phyloP scores from a whole-genome alignment of 2,329 filamentous ascomycete species.

The Pseudopithomyces maydicus region DNA sequence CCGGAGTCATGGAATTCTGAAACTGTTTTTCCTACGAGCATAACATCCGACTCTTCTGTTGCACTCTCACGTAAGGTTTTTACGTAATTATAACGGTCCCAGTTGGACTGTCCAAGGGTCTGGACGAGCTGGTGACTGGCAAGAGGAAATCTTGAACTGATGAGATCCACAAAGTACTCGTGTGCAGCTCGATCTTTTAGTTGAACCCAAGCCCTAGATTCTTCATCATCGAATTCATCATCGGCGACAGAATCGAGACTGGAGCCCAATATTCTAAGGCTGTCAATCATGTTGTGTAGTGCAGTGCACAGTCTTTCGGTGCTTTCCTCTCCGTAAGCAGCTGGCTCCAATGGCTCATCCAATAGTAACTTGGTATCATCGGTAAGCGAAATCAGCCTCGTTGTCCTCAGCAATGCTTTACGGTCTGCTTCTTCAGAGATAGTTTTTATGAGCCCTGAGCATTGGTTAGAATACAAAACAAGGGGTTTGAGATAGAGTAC shows the following conservation, averaged over 20 bases:
- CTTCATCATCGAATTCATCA: conserved; percentile 1
- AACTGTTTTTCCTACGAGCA: not conserved
- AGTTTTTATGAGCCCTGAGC: not conserved
- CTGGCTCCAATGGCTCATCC: not conserved
- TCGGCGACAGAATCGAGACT: conserved; percentile 7
- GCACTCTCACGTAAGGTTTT: conserved; percentile 5
- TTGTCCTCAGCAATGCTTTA: not conserved
- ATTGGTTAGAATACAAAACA: not conserved
- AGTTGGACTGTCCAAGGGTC: conserved; percentile 9
- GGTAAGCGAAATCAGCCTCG: not conserved
- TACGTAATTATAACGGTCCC: conserved; percentile 13
- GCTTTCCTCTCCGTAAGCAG: not conserved
- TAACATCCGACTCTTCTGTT: not conserved
- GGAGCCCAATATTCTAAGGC: conserved; percentile 9
- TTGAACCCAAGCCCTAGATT: not conserved
- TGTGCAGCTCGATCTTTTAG: conserved; percentile 9
- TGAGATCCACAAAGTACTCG: conserved; percentile 12
- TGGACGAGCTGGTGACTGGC: conserved; percentile 3
- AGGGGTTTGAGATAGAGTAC: not conserved
- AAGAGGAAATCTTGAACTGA: conserved; percentile 9
- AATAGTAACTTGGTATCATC: conserved; percentile 1
- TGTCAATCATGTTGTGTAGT: conserved; percentile 2
- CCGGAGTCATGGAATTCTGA: conserved; percentile 8
- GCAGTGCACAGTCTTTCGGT: not conserved
- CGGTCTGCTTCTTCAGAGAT: not conserved